Conservation (phyloP, 1,284 basidiomycete genomes). For the Trametes hirsuta region DNA sequence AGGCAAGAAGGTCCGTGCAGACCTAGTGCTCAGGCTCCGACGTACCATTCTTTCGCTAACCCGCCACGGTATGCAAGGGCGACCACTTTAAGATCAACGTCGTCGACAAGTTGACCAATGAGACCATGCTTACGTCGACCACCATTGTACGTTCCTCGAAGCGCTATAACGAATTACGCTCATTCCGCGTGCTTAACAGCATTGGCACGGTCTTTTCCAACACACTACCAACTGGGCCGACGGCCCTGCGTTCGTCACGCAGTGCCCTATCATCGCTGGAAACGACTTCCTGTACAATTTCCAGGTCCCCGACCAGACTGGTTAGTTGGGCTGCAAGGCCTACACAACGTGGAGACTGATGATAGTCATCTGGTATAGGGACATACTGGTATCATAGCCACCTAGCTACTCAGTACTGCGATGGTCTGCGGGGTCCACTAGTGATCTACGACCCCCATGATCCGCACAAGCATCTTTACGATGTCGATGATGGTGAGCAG, state of each 20-base stretch:
- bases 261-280: constrained; percentile 53
- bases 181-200: constrained; percentile 35
- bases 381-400: constrained; percentile 32
- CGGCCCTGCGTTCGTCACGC: constrained; percentile 36
- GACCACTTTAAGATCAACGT: constrained; percentile 38
- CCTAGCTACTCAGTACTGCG: constrained; percentile 38
- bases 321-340: constrained; percentile 17
- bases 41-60: constrained; percentile 28
- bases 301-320: constrained; percentile 35
- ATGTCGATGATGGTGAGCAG: constrained; percentile 44
- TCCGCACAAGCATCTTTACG: constrained; percentile 43
- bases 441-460: constrained; percentile 48
- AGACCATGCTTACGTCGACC: constrained; percentile 37
- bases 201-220: constrained; percentile 41
- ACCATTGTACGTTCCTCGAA: constrained; percentile 33
- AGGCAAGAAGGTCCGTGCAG: constrained; percentile 28
- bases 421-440: constrained; percentile 40
- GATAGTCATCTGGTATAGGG: neutral
- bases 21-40: neutral
- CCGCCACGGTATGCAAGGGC: constrained; percentile 26
- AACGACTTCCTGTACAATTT: constrained; percentile 46
- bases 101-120: constrained; percentile 36
- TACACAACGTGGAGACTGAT: neutral
- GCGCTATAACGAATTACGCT: neutral
- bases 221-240: constrained; percentile 34